Base-by-base conservation (phyloP, 2,329 filamentous ascomycete species). In the Aureobasidium sp. region DNA sequence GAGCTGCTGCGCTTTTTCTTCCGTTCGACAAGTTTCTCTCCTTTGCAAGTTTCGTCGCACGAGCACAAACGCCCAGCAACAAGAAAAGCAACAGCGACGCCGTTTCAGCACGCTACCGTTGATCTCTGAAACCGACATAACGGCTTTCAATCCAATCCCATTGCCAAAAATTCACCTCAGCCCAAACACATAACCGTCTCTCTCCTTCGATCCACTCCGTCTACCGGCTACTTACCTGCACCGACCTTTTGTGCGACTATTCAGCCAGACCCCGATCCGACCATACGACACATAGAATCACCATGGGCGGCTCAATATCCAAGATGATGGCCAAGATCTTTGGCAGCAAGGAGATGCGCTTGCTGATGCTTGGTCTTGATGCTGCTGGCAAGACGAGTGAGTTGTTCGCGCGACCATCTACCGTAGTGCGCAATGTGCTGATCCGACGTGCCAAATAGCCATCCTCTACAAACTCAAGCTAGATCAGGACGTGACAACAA, bases 381-480 rank as follows among this genome's bases (percentile, higher is more conserved):
- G 94, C 94, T 66, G 94, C 94, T 62, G 94, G 94, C 78, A 99
- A 99, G 84, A 99, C 94, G 37, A 97, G 79, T 81, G 77, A 64
- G 78, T 72, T 5, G 9, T 20, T 24, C 8, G 8, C 9, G 9
- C 12, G 20, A 41, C 0, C n/a, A 15, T 32, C 7, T 5, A 13
- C 24, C 12, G 5, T 12, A 29, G 10, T 15, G 32, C 56, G 29
- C 37, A 27, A n/a, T 36, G 26, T 51, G 46, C 57, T 50, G 46
- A 50, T 27, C 32, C 29, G 29, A 17, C 36, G 24, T 46, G 29
- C 43, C 32, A 37, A 48, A 29, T 68, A 81, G 79, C 94, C 72
- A 99, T 99, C 76, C 87, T 99, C 71, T 99, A 99, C 84, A 99
- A 99, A 86, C 87, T 99, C 79, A 99, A 99, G 87, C 90, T 99